Evolutionary conservation across 78 protist species (phyloP), one percentile per base, ranked within the genome.

Genomic region (Speleostelium caveatum): DNA sequence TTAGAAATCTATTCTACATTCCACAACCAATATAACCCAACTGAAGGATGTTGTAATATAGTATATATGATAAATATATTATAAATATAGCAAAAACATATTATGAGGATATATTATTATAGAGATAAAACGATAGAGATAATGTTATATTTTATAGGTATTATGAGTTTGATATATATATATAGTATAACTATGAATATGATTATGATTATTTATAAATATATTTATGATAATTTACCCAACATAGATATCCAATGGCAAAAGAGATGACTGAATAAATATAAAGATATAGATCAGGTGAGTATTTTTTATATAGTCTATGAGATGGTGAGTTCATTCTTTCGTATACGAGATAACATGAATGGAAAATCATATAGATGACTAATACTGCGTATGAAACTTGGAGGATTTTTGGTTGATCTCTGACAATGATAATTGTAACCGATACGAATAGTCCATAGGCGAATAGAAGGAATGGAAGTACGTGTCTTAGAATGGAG

Each of bases 371-470:
- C 0, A 83, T 73, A 24, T 83, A 83, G 24, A 83, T 41, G 3
- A 83, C 78, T n/a, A 83, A 60, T 14, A 61, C 72, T 24, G 79
- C 90, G 30, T 67, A 83, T 6, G 73, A 69, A 17, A 83, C 49
- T 58, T 83, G 90, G 8, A 83, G 28, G 32, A 83, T 83, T 73
- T 83, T 83, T 39, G 90, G 90, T 59, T 83, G 90, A 28, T 67
- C 72, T 38, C 42, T 30, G 30, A 83, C 69, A 0, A 83, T 59
- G 0, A 83, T 53, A 26, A 83, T 67, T 22, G 71, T 39, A 14
- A 83, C 75, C 0, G 79, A 55, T 0, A 83, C 72, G 1, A 83
- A 38, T 32, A 58, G 16, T 33, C 90, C 90, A 68, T 83, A 83
- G 17, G 78, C 90, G 10, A 69, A 22, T 28, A 83, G 56, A 3